phyloP scores from a whole-genome alignment of 139 green algal species.

The Monoraphidium neglectum region DNA sequence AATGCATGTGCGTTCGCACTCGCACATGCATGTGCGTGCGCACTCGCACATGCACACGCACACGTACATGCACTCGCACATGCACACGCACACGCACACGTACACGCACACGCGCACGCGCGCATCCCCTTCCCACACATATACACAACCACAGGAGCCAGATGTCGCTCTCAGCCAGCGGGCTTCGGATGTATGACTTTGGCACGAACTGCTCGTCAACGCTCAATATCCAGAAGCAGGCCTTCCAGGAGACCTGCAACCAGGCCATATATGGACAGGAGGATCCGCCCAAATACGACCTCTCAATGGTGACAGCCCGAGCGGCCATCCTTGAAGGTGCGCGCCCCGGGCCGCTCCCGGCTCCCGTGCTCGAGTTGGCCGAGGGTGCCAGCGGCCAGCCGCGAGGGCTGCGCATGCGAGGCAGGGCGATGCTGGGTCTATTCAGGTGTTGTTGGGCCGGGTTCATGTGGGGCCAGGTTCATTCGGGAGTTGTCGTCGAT shows the following conservation, averaged over 20 bases:
- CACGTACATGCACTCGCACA: background rate
- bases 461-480: no score
- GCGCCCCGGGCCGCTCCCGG: no score
- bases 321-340: no score
- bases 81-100: background rate
- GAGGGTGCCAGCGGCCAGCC: no score
- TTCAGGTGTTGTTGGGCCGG: no score
- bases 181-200: conserved; percentile 29
- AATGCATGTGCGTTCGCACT: conserved; percentile 2
- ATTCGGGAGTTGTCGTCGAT: no score
- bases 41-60: background rate
- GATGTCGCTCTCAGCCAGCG: background rate
- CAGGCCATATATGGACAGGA: conserved; percentile 39
- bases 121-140: background rate
- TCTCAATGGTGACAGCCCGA: conserved; percentile 5
- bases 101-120: background rate
- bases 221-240: background rate
- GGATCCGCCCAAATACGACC: conserved; percentile 45
- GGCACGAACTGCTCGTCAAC: conserved; percentile 4
- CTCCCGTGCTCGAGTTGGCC: no score
- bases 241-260: conserved; percentile 36
- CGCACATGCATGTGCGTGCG: no score
- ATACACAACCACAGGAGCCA: background rate
- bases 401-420: no score
- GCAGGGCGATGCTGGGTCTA: no score